A percentile compares a stretch with the other conserved stretches of the same genome.
Conservation (phyloP, 2,329 filamentous ascomycete species). For the Pseudopithomyces chartarum region DNA sequence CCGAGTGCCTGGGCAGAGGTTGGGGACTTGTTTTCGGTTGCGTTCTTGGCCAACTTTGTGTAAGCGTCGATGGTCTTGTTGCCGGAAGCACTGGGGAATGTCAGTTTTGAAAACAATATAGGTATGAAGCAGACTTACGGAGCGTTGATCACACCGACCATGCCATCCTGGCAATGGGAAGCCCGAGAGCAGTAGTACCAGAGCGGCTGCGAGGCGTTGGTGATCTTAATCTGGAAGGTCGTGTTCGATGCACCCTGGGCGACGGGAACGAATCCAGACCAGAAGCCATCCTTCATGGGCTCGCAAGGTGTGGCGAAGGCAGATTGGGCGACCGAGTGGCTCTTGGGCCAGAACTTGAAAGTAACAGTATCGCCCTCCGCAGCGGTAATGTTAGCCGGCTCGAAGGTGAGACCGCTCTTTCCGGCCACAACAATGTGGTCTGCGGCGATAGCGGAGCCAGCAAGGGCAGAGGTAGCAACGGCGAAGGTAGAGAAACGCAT, state of each 20-base stretch:
- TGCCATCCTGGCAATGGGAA: constrained; percentile 45
- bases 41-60: constrained; percentile 5
- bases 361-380: constrained; percentile 44
- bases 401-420: constrained; percentile 37
- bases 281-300: constrained; percentile 42
- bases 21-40: constrained; percentile 15
- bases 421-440: constrained; percentile 41
- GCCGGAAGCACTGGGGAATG: not conserved
- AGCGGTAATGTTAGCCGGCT: constrained; percentile 40
- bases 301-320: constrained; percentile 42
- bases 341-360: constrained; percentile 47
- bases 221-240: constrained; percentile 42
- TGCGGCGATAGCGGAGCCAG: constrained; percentile 34
- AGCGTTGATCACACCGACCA: constrained; percentile 49
- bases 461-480: constrained; percentile 37
- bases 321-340: constrained; percentile 46
- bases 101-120: not conserved
- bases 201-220: constrained; percentile 42
- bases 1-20: constrained; percentile 15
- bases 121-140: constrained; percentile 29
- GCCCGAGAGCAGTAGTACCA: constrained; percentile 50
- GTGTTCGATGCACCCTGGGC: constrained; percentile 27
- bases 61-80: constrained; percentile 10
- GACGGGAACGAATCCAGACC: constrained; percentile 44
- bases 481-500: constrained; percentile 47